Evolutionary conservation across 495 filamentous ascomycete genomes (phyloP).

Genomic region (Aspergillus steynii): DNA sequence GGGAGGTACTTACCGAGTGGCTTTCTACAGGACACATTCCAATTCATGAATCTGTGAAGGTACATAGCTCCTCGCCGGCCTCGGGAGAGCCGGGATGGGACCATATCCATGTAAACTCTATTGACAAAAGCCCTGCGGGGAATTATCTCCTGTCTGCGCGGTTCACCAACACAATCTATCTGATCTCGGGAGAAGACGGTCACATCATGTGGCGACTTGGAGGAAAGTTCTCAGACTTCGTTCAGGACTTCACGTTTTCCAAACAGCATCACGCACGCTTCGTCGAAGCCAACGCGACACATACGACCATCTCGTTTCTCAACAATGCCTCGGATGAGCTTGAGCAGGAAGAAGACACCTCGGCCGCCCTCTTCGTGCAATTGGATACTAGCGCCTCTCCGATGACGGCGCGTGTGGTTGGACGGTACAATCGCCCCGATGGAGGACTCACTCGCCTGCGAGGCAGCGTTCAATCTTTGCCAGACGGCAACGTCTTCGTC

Average conservation of each 20-base stretch:
- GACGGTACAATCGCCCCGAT: slow-evolving; percentile 48
- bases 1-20: slow-evolving; percentile 50
- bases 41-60: slow-evolving; percentile 42
- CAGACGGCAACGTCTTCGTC: slow-evolving; percentile 55
- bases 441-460: slow-evolving; percentile 56
- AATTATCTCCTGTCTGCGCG: slow-evolving; percentile 61
- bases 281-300: slow-evolving; percentile 49
- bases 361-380: slow-evolving; percentile 54
- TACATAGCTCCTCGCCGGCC: slow-evolving; percentile 1
- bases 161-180: slow-evolving; percentile 56
- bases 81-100: slow-evolving; percentile 37
- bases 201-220: slow-evolving; percentile 59
- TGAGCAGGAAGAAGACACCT: slow-evolving; percentile 39
- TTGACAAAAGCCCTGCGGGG: slow-evolving; percentile 46
- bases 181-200: slow-evolving; percentile 57
- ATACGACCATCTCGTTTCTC: slow-evolving; percentile 52
- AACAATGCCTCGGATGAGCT: slow-evolving; percentile 55
- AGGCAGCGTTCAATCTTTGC: slow-evolving; percentile 57
- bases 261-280: slow-evolving; percentile 63
- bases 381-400: slow-evolving; percentile 44
- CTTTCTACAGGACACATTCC: slow-evolving; percentile 42
- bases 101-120: slow-evolving; percentile 44
- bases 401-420: slow-evolving; percentile 45
- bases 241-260: slow-evolving; percentile 52
- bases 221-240: slow-evolving; percentile 46